Evolutionary conservation across 169 alveolate species (phyloP).

Genomic region (Cryptosporidium ryanae): DNA sequence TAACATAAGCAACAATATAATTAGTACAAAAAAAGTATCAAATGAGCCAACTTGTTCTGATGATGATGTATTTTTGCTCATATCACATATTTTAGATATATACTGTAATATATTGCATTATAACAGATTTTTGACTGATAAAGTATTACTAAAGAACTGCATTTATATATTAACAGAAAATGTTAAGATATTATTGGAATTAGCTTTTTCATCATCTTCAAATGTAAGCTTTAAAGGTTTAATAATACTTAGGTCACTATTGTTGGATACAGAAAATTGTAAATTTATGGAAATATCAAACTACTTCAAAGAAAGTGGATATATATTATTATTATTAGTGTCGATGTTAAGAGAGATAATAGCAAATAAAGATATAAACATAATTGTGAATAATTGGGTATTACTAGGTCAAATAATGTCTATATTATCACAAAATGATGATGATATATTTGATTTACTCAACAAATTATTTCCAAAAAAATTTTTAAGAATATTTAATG

Average conservation of each 20-base stretch:
- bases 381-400: slow-evolving; percentile 15
- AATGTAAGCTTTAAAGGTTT: slow-evolving; percentile 18
- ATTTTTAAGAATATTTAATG: slow-evolving; percentile 27
- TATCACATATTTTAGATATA: slow-evolving; percentile 23
- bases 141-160: background rate
- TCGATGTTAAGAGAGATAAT: background rate
- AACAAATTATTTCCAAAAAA: slow-evolving; percentile 40
- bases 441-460: slow-evolving; percentile 32
- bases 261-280: slow-evolving; percentile 35
- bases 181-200: slow-evolving; percentile 4
- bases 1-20: background rate
- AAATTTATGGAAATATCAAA: background rate
- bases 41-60: background rate
- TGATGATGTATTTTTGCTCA: background rate
- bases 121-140: slow-evolving; percentile 30
- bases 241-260: slow-evolving; percentile 35
- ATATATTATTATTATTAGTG: slow-evolving; percentile 11
- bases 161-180: slow-evolving; percentile 8
- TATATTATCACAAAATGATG: slow-evolving; percentile 53
- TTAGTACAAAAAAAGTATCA: background rate
- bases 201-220: slow-evolving; percentile 11
- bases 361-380: background rate
- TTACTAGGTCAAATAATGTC: slow-evolving; percentile 63
- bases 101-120: slow-evolving; percentile 36
- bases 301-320: background rate